Base-by-base conservation (phyloP, 495 filamentous ascomycete genomes). In the Glarea lozoyensis region DNA sequence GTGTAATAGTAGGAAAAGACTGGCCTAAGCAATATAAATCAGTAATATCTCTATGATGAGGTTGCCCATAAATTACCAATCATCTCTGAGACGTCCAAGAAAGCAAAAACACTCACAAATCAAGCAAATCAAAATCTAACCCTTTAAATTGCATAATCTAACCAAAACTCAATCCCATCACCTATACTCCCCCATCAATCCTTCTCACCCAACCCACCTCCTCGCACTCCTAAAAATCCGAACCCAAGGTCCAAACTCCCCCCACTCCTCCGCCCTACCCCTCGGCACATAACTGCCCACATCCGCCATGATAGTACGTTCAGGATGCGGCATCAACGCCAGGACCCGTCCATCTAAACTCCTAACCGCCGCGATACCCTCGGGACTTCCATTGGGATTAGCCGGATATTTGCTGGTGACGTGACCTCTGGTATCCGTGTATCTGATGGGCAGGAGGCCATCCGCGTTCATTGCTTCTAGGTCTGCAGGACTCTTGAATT, bases 271-370 rank as follows among this genome's bases (percentile, higher is more conserved):
- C 16, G 77, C 63, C 56, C 75, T 68, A 24, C 63, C 69, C 21
- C 68, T 59, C 10, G 86, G 83, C 37, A 84, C 58, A 54, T 79
- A 96, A 58, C 85, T 89, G 23, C 72, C 82, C 50, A 88, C 81
- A 49, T 88, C 84, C 46, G 72, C 79, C 67, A 95, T 62, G 23
- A 94, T 75, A n/a, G 88, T 94, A 4, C 90, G 75, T 66, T 97
- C 90, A 7, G 89, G 88, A 65, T 96, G 90, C 53, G 92, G 92
- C 90, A 97, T 97, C 68, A 96, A 78, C 9, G 87, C 89, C 53
- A 97, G 54, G 0, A 94, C 87, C 47, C 92, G 76, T 1, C 92
- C 92, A 58, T 96, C 82, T 39, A 64, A 68, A 52, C 75, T 90
- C 34, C 79, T 72, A 1, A 97, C 78, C 52, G 81, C 89, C 1